Conservation (phyloP, 371 early-diverging fungal genomes). For the Actinomortierella wolfii region DNA sequence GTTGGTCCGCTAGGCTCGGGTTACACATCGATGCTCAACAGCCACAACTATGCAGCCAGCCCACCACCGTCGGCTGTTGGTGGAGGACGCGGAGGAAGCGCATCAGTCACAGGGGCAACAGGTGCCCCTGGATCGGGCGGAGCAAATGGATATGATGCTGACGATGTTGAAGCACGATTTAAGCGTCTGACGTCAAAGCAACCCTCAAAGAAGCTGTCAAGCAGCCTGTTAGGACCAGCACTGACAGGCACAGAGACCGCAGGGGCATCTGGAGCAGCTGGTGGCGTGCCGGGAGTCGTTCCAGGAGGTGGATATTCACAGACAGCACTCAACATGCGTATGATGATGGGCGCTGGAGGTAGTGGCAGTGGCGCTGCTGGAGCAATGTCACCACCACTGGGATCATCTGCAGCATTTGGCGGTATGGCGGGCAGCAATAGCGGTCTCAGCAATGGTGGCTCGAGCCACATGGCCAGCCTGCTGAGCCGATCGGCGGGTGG, state of each 20-base stretch:
- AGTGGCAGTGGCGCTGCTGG: constrained; percentile 43
- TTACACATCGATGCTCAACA: constrained; percentile 36
- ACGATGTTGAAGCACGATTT: constrained; percentile 26
- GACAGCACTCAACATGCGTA: too few relatives aligned
- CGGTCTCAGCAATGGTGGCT: constrained; percentile 3
- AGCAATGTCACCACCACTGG: constrained; percentile 23
- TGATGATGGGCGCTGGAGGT: constrained; percentile 4
- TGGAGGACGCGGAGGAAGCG: constrained; percentile 5
- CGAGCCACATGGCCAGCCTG: background rate
- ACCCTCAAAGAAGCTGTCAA: constrained; percentile 4
- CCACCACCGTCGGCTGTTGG: constrained; percentile 23
- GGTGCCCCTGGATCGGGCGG: background rate
- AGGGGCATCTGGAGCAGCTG: too few relatives aligned
- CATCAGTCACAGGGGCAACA: constrained; percentile 8
- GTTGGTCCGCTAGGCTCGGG: constrained; percentile 48
- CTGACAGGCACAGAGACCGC: constrained; percentile 2
- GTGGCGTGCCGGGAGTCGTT: too few relatives aligned
- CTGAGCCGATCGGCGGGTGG: constrained; percentile 1
- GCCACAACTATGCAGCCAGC: constrained; percentile 20
- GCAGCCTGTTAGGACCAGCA: constrained; percentile 23
- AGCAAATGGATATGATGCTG: constrained; percentile 20
- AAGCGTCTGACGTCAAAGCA: constrained; percentile 25
- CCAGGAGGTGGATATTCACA: too few relatives aligned
- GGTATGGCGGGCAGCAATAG: constrained; percentile 10
- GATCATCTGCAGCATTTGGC: constrained; percentile 14